Percentiles rank a stretch among this genome's conserved stretches.
phyloP scores from a whole-genome alignment of 73 alveolate genomes.

The Tetrahymena elliotti region DNA sequence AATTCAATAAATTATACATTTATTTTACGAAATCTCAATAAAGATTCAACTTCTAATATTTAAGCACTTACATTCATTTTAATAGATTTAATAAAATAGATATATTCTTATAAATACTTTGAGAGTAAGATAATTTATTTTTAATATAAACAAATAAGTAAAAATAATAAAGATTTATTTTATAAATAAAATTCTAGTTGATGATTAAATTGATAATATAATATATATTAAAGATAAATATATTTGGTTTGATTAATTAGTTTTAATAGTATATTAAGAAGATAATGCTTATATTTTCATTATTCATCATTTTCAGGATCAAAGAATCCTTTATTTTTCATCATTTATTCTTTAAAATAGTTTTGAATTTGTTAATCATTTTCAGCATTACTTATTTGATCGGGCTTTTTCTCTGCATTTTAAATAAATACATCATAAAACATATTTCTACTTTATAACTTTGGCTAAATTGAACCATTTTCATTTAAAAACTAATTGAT shows the following conservation, averaged over 20 bases:
- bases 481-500: neutral
- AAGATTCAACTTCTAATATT: too few species aligned
- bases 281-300: neutral
- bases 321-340: neutral
- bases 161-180: neutral
- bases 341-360: neutral
- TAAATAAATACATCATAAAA: neutral
- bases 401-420: neutral
- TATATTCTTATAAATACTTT: too few species aligned
- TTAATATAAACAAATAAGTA: too few species aligned
- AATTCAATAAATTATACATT: too few species aligned
- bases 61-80: too few species aligned
- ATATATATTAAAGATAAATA: neutral
- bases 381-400: neutral
- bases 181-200: neutral
- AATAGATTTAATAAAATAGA: too few species aligned
- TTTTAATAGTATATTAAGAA: neutral
- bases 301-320: neutral
- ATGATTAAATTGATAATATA: too few species aligned
- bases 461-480: neutral
- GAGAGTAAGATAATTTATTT: too few species aligned
- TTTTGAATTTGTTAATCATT: neutral
- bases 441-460: neutral
- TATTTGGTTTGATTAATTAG: neutral
- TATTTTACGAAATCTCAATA: too few species aligned